Percentiles rank a stretch among this genome's conserved stretches.
These are phyloP conservation scores for Tilletia walkeri DNA, from an alignment of 1,284 basidiomycete species.

Conservation along the genomic window DNA sequence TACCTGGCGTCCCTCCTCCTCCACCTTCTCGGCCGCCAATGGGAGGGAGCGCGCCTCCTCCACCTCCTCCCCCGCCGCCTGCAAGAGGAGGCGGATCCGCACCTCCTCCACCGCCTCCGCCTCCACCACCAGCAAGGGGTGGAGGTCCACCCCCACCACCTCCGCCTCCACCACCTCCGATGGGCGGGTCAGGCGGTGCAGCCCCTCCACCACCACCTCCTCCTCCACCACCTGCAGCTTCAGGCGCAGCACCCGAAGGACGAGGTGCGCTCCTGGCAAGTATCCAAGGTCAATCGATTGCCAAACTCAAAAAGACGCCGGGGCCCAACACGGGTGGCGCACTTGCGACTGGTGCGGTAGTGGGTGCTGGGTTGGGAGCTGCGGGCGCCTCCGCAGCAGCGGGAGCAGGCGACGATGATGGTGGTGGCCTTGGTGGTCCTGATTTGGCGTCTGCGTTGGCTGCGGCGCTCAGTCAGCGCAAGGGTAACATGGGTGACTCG, in stretches of 20 bases:
- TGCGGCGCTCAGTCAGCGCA: conserved; percentile 70
- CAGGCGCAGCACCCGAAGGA: conserved; percentile 22
- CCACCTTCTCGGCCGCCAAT: conserved; percentile 3
- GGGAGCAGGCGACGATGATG: conserved; percentile 27
- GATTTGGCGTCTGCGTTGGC: conserved; percentile 69
- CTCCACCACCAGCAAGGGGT: conserved; percentile 25
- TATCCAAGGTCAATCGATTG: conserved; percentile 70
- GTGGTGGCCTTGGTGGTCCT: conserved; percentile 54
- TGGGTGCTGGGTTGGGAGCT: conserved; percentile 24
- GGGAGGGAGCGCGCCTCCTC: conserved; percentile 23
- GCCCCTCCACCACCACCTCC: conserved; percentile 19
- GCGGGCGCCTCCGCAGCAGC: conserved; percentile 21
- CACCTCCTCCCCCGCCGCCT: conserved; percentile 24
- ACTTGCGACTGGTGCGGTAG: conserved; percentile 22
- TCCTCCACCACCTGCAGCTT: conserved; percentile 14
- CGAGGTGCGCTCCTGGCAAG: conserved; percentile 67
- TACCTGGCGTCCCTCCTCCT: conserved; percentile 8
- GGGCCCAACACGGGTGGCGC: conserved; percentile 47
- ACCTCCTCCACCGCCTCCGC: conserved; percentile 41
- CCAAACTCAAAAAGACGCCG: conserved; percentile 69
- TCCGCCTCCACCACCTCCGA: conserved; percentile 34
- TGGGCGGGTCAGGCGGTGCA: conserved; percentile 19
- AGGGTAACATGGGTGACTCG: conserved; percentile 82
- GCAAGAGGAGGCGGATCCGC: conserved; percentile 26
- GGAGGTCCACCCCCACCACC: conserved; percentile 39